Conservation (phyloP, 352 stramenopile species). For the Phytophthora pseudosyringae region DNA sequence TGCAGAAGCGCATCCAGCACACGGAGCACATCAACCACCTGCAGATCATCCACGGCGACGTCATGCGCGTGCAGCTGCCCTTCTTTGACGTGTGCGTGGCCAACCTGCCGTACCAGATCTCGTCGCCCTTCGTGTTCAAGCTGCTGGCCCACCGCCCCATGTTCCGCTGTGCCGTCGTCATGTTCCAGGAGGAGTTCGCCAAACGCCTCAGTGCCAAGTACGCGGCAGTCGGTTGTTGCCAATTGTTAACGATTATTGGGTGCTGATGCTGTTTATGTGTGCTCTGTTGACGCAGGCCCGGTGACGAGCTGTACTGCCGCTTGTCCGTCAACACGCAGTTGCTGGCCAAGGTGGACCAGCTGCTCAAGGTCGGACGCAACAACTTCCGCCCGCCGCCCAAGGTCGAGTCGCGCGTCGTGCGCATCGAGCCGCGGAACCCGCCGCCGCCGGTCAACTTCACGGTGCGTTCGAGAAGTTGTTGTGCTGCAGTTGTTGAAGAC, state of each 20-base stretch:
- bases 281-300: constrained; percentile 66
- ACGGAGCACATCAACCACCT: constrained; percentile 95
- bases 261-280: background rate
- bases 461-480: constrained; percentile 32
- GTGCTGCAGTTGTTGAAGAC: background rate
- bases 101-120: constrained; percentile 99
- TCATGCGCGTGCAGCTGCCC: constrained; percentile 98
- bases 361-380: constrained; percentile 98
- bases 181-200: constrained; percentile 99
- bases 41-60: constrained; percentile 99
- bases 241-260: background rate
- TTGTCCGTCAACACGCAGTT: constrained; percentile 99
- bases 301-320: constrained; percentile 98
- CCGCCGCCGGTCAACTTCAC: constrained; percentile 99
- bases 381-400: constrained; percentile 99
- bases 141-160: constrained; percentile 97
- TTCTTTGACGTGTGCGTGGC: constrained; percentile 99
- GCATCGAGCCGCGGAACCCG: constrained; percentile 98
- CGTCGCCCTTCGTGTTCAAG: constrained; percentile 99
- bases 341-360: constrained; percentile 97
- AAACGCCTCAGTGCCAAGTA: constrained; percentile 97
- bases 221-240: constrained; percentile 3
- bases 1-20: constrained; percentile 98
- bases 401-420: constrained; percentile 96
- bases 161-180: constrained; percentile 99